Conservation (phyloP, 2,329 filamentous ascomycete species). For the Fusarium phyllophilum region DNA sequence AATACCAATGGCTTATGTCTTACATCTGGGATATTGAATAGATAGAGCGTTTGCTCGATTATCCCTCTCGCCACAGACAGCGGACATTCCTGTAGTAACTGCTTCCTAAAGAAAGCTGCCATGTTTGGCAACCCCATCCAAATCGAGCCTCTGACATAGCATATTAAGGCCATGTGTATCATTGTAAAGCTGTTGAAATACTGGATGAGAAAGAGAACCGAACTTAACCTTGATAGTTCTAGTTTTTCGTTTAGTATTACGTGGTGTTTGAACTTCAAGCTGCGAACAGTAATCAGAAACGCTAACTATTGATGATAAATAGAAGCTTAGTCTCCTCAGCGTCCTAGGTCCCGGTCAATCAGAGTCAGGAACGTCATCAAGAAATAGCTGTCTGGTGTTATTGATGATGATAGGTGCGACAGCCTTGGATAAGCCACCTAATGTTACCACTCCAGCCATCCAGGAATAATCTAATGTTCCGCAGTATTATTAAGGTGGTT, state of each 20-base stretch:
- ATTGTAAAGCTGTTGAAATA: rapidly evolving
- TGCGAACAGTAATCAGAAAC: background rate
- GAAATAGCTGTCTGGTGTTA: rapidly evolving
- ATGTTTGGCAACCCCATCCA: rapidly evolving
- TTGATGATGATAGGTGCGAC: background rate
- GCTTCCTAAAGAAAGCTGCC: rapidly evolving
- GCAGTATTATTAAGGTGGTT: rapidly evolving
- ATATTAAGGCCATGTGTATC: background rate
- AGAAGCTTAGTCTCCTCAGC: background rate
- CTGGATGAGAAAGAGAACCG: too few species aligned
- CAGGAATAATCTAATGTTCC: rapidly evolving
- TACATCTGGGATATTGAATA: background rate
- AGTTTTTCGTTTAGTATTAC: too few species aligned
- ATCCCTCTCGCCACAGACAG: background rate
- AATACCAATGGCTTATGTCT: rapidly evolving
- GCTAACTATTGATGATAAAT: rapidly evolving
- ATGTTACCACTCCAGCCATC: background rate
- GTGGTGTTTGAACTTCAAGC: background rate
- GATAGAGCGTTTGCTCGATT: background rate
- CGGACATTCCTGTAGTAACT: background rate
- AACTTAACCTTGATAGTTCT: background rate
- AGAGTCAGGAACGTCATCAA: background rate
- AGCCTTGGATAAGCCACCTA: background rate
- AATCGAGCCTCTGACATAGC: rapidly evolving
- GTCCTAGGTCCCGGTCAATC: background rate